Evolutionary conservation across 257 asterid species (phyloP).

Genomic region (Fraxinus pennsylvanica): DNA sequence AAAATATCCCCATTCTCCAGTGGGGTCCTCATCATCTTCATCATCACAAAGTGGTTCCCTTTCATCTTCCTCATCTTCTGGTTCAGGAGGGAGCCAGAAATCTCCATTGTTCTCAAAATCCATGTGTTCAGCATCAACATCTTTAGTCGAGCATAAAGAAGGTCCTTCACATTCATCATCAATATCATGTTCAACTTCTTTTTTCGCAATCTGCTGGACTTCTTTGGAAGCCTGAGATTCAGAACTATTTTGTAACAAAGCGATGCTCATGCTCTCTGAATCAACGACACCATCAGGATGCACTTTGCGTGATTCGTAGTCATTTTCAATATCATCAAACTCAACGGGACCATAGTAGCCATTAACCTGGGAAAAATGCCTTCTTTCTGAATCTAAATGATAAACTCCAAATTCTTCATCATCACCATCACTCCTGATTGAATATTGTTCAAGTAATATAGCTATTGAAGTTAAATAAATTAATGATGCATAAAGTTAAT

Average conservation of each 20-base stretch:
- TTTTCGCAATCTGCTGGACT: conserved; percentile 45
- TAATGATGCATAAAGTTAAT: neutral
- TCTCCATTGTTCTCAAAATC: conserved; percentile 91
- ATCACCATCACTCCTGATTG: conserved; percentile 74
- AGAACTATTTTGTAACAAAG: conserved; percentile 40
- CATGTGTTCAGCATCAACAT: conserved; percentile 64
- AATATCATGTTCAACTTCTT: conserved; percentile 50
- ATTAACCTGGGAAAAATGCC: conserved; percentile 53
- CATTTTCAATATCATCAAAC: conserved; percentile 51
- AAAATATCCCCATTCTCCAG: conserved; percentile 84
- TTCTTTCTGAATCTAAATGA: conserved; percentile 42
- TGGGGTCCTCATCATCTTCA: conserved; percentile 72
- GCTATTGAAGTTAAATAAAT: conserved; percentile 10
- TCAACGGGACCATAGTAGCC: conserved; percentile 57
- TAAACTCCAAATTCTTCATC: conserved; percentile 69
- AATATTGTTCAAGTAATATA: conserved; percentile 19
- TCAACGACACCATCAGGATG: conserved; percentile 64
- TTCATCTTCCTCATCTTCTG: conserved; percentile 95
- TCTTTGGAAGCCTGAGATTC: conserved; percentile 56
- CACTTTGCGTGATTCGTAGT: conserved; percentile 53
- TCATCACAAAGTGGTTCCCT: conserved; percentile 70
- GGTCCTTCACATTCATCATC: conserved; percentile 79
- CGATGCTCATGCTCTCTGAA: conserved; percentile 46
- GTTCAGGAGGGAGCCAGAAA: conserved; percentile 98
- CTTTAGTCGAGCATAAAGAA: conserved; percentile 69